Percentiles rank a stretch among this genome's conserved stretches.
These are phyloP conservation scores for Aurinia saxatilis DNA, from an alignment of 345 rosid genomes.

Conservation along the genomic window DNA sequence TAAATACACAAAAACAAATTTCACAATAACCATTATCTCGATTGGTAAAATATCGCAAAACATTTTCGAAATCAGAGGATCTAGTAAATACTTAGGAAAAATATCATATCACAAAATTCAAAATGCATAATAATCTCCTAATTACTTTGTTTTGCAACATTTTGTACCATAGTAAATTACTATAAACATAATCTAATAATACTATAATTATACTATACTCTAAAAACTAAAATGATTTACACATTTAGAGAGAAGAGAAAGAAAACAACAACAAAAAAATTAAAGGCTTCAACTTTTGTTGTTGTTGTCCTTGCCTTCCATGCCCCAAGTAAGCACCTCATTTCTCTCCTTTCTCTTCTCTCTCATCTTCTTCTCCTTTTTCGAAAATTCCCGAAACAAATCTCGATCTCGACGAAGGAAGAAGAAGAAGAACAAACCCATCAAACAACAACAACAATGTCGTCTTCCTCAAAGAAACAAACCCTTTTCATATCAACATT, in stretches of 20 bases:
- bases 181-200: not conserved
- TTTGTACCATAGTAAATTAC: no score
- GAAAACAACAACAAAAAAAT: not conserved
- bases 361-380: not conserved
- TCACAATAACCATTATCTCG: no score
- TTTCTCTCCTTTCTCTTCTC: constrained; percentile 8
- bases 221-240: not conserved
- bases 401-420: constrained; percentile 28
- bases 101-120: no score
- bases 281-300: constrained; percentile 9
- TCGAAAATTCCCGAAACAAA: not conserved
- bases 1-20: no score
- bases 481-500: constrained; percentile 52
- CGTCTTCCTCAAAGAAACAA: constrained; percentile 33
- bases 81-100: no score
- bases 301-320: constrained; percentile 21
- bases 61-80: no score
- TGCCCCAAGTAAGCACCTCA: constrained; percentile 25
- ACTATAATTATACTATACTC: no score
- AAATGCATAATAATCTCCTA: no score
- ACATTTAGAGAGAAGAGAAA: not conserved
- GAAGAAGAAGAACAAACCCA: constrained; percentile 1
- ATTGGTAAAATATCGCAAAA: no score
- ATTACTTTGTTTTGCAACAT: no score
- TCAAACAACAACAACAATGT: constrained; percentile 15